Conservation (phyloP, 2,329 filamentous ascomycete species). For the Arthrobotrys entomopaga region DNA sequence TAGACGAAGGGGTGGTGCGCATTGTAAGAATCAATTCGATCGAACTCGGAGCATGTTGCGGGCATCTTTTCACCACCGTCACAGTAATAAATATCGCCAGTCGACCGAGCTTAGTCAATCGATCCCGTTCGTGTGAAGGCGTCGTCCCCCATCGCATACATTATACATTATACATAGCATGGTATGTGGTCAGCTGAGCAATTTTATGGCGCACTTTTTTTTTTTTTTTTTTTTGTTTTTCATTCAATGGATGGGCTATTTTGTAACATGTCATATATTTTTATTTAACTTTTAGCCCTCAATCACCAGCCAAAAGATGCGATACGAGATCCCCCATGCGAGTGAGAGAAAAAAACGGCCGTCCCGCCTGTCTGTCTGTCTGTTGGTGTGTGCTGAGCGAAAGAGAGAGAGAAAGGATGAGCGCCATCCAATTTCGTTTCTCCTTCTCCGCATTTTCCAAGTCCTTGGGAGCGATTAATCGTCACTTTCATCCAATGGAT, state of each 20-base stretch:
- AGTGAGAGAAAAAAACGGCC: not conserved
- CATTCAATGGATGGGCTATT: too few species aligned
- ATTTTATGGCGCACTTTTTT: constrained; percentile 15
- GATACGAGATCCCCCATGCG: constrained; percentile 24
- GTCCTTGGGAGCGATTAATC: constrained; percentile 41
- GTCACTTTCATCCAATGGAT: constrained; percentile 42
- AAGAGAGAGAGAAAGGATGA: not conserved
- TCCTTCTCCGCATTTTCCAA: constrained; percentile 52
- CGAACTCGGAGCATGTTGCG: constrained; percentile 22
- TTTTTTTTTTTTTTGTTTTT: too few species aligned
- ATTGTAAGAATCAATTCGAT: constrained; percentile 5
- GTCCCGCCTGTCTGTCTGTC: not conserved
- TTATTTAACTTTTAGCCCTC: too few species aligned
- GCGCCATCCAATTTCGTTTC: constrained; percentile 46
- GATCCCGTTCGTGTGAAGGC: constrained; percentile 17
- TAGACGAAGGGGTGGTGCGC: constrained; percentile 6
- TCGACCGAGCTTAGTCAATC: not conserved
- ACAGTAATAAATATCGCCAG: too few species aligned
- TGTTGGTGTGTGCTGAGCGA: constrained; percentile 11
- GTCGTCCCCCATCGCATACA: not conserved
- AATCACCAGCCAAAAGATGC: constrained; percentile 7
- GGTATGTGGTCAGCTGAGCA: constrained; percentile 34
- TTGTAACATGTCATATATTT: constrained; percentile 38
- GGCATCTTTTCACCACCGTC: not conserved
- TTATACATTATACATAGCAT: too few species aligned